Evolutionary conservation across 1,139 yeast genomes (phyloP).

Genomic region (Sporopachydermia cereana): DNA sequence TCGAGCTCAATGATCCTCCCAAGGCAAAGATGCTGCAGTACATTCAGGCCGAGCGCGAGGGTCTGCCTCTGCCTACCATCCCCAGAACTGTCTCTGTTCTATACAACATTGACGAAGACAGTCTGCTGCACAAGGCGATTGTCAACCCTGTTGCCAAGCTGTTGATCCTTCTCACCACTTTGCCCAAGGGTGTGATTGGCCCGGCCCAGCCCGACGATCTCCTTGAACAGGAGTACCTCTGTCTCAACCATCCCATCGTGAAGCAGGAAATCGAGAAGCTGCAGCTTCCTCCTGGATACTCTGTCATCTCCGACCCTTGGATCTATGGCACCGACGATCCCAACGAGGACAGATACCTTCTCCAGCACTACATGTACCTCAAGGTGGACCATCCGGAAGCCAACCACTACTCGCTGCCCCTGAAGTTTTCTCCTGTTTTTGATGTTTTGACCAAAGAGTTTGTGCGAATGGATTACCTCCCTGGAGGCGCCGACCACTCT

Average conservation of each 20-base stretch:
- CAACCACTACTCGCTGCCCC: slow-evolving; percentile 75
- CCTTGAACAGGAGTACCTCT: slow-evolving; percentile 37
- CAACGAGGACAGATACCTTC: slow-evolving; percentile 44
- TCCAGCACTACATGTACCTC: slow-evolving; percentile 72
- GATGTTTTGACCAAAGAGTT: slow-evolving; percentile 55
- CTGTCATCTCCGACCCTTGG: slow-evolving; percentile 62
- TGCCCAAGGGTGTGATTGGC: slow-evolving; percentile 44
- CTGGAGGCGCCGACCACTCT: slow-evolving; percentile 47
- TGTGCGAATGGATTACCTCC: slow-evolving; percentile 69
- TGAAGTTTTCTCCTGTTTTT: slow-evolving; percentile 73
- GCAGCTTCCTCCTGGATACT: slow-evolving; percentile 42
- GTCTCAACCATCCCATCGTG: slow-evolving; percentile 41
- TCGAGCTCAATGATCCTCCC: slow-evolving; percentile 7
- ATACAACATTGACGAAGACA: slow-evolving; percentile 17
- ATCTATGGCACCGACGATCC: slow-evolving; percentile 62
- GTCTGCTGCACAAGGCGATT: slow-evolving; percentile 50
- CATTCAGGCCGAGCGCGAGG: slow-evolving; percentile 6
- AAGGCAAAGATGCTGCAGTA: slow-evolving; percentile 6
- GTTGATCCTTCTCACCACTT: slow-evolving; percentile 36
- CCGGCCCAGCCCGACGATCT: slow-evolving; percentile 58
- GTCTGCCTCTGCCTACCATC: not conserved
- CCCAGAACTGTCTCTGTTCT: slow-evolving; percentile 4
- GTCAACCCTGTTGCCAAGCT: slow-evolving; percentile 47
- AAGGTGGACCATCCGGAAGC: slow-evolving; percentile 65
- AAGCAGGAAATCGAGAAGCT: slow-evolving; percentile 51